Evolutionary conservation across 805 yeast species (phyloP).

Genomic region (Yarrowia porcina): DNA sequence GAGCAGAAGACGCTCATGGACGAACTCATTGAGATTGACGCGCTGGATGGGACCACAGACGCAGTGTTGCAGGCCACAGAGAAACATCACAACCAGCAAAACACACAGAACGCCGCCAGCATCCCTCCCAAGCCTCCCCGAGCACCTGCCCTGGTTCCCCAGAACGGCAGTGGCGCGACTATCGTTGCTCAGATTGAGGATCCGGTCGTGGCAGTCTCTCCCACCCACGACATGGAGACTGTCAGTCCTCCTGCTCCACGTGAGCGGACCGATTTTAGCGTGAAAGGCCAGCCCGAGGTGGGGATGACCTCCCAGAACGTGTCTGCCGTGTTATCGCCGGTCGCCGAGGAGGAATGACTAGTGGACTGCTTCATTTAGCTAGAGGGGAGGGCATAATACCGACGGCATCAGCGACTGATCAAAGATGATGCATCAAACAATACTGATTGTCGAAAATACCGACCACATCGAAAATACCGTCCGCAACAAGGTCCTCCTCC

Average conservation of each 20-base stretch:
- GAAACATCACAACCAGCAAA: neutral
- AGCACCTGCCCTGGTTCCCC: neutral
- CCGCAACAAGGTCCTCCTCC: too few species aligned
- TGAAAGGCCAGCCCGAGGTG: constrained; percentile 13
- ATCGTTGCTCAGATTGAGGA: neutral
- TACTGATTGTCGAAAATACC: too few species aligned
- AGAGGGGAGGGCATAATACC: too few species aligned
- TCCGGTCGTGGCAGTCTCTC: neutral
- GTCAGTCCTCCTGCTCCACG: neutral
- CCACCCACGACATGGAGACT: neutral
- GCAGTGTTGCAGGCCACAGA: neutral
- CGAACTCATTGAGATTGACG: constrained; percentile 17
- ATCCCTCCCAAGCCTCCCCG: constrained; percentile 4
- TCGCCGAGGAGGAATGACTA: constrained; percentile 17
- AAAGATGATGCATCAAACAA: too few species aligned
- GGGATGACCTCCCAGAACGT: neutral
- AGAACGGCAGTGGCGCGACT: neutral
- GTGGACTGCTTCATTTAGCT: constrained; percentile 7
- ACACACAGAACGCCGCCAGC: neutral
- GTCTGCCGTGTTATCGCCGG: constrained; percentile 14
- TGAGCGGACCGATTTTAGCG: neutral
- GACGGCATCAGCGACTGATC: too few species aligned
- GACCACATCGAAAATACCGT: neutral
- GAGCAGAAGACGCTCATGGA: constrained; percentile 24
- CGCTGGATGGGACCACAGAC: constrained; percentile 11